These are phyloP conservation scores for Leishmania turanica DNA, from an alignment of 208 protist species.

Conservation along the genomic window DNA sequence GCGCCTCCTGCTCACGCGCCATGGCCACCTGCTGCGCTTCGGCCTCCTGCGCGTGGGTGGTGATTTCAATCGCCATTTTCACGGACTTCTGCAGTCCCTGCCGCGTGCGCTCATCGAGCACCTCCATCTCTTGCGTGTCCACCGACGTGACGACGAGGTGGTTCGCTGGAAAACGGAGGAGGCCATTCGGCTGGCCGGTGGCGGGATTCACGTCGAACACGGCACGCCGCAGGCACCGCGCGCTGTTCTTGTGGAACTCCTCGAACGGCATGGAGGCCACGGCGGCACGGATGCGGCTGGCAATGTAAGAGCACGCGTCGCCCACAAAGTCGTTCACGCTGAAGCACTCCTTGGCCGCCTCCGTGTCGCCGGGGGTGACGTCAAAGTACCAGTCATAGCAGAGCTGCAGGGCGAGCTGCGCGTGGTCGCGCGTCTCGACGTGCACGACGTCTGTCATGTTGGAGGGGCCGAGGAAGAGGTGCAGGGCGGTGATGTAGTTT, in stretches of 20 bases:
- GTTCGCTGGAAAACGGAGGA: conserved; percentile 91
- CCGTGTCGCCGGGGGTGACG: conserved; percentile 54
- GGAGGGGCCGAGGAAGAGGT: conserved; percentile 93
- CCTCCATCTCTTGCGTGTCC: conserved; percentile 95
- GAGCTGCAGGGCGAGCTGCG: conserved; percentile 82
- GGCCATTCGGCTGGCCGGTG: conserved; percentile 41
- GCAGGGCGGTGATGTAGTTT: conserved; percentile 70
- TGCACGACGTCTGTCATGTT: conserved; percentile 95
- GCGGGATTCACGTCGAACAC: conserved; percentile 84
- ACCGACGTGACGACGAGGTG: conserved; percentile 95
- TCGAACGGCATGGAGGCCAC: conserved; percentile 86
- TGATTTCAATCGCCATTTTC: conserved; percentile 97
- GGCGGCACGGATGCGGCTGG: conserved; percentile 80
- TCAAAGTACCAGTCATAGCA: conserved; percentile 93
- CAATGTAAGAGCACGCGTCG: conserved; percentile 84
- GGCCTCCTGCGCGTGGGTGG: conserved; percentile 95
- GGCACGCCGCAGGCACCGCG: conserved; percentile 55
- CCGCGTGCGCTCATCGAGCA: conserved; percentile 94
- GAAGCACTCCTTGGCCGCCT: conserved; percentile 71
- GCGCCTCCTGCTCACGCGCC: conserved; percentile 91
- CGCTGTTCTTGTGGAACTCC: conserved; percentile 87
- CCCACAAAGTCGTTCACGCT: conserved; percentile 87
- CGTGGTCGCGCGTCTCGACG: conserved; percentile 91
- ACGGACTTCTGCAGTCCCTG: conserved; percentile 96
- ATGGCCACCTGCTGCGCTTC: conserved; percentile 91